Evolutionary conservation across 139 green algal species (phyloP).

Genomic region (Chlamydomonas incerta): DNA sequence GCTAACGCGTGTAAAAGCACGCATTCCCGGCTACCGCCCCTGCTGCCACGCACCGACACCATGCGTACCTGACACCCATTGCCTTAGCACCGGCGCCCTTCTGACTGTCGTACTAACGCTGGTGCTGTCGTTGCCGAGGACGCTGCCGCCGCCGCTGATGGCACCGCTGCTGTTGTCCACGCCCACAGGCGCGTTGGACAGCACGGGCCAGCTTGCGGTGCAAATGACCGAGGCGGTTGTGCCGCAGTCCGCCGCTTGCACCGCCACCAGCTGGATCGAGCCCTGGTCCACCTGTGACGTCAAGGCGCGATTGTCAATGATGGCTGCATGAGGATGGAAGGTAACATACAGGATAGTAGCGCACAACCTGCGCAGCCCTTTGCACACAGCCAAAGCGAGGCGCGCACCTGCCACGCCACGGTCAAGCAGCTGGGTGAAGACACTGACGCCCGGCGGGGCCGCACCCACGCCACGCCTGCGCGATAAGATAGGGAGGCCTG

Average conservation of each 20-base stretch:
- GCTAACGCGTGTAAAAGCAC: too few species aligned
- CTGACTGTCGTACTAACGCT: neutral
- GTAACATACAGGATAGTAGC: too few species aligned
- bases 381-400: too few species aligned
- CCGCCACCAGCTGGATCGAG: slow-evolving; percentile 16
- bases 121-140: neutral
- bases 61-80: neutral
- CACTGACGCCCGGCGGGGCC: neutral
- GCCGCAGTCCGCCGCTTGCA: slow-evolving; percentile 20
- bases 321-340: too few species aligned
- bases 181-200: too few species aligned
- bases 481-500: too few species aligned
- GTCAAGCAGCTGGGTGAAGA: neutral
- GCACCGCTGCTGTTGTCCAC: neutral
- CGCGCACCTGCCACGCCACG: neutral
- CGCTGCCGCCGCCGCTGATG: neutral
- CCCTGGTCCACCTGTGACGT: neutral
- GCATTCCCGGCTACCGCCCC: too few species aligned
- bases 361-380: too few species aligned
- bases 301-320: too few species aligned
- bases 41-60: neutral
- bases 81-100: neutral
- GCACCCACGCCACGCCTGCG: slow-evolving; percentile 33
- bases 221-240: slow-evolving; percentile 12
- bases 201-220: slow-evolving; percentile 5